These are phyloP conservation scores for Malus asiatica DNA, from an alignment of 306 rosid species.

Conservation along the genomic window DNA sequence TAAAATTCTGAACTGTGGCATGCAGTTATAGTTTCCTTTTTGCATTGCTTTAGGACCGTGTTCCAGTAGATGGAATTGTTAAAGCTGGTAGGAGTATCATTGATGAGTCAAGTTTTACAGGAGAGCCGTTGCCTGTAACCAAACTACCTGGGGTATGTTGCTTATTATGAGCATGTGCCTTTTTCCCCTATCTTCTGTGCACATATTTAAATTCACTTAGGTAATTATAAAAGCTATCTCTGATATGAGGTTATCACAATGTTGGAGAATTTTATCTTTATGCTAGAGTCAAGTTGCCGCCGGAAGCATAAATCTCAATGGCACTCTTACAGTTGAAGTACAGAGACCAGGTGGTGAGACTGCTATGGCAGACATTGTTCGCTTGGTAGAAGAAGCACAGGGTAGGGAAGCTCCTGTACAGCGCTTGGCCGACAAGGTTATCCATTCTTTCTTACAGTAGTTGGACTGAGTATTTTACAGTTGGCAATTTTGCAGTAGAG, in stretches of 20 bases:
- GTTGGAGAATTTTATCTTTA: conserved; percentile 19
- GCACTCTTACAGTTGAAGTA: conserved; percentile 82
- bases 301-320: conserved; percentile 95
- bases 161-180: neutral
- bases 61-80: conserved; percentile 96
- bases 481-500: conserved; percentile 3
- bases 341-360: conserved; percentile 91
- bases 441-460: conserved; percentile 16
- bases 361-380: conserved; percentile 78
- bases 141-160: conserved; percentile 80
- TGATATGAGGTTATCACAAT: conserved; percentile 10
- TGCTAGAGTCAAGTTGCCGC: conserved; percentile 87
- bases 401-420: conserved; percentile 94
- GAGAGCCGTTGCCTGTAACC: conserved; percentile 93
- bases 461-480: neutral
- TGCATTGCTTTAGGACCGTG: conserved; percentile 55
- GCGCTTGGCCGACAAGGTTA: conserved; percentile 92
- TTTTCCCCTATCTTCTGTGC: neutral
- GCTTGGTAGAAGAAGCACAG: conserved; percentile 96
- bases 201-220: neutral
- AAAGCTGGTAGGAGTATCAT: conserved; percentile 87
- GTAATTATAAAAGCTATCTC: conserved; percentile 5
- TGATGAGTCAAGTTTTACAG: conserved; percentile 93
- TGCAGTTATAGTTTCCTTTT: conserved; percentile 7
- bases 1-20: conserved; percentile 1